phyloP scores from a whole-genome alignment of 2,329 filamentous ascomycete genomes.

The Aspergillus novofumigatus region DNA sequence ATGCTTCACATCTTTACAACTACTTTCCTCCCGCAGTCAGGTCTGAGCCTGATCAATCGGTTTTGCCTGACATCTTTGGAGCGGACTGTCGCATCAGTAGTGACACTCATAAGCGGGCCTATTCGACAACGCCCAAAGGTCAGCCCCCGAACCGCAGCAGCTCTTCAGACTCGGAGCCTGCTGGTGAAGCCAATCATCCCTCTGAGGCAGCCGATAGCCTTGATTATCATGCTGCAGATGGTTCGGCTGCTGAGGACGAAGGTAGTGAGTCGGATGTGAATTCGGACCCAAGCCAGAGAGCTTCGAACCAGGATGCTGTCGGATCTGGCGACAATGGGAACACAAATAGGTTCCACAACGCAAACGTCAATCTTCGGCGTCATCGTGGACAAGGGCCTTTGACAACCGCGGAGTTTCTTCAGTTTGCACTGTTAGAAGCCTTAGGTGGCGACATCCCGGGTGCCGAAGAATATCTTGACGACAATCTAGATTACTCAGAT shows the following conservation, averaged over 20 bases:
- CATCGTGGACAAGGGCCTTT: slow-evolving; percentile 9
- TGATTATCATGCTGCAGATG: slow-evolving; percentile 17
- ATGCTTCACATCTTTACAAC: slow-evolving; percentile 27
- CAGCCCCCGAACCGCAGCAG: not conserved
- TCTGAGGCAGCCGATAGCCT: slow-evolving; percentile 13
- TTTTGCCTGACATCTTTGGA: slow-evolving; percentile 27
- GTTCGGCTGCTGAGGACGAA: slow-evolving; percentile 15
- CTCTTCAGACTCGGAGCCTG: not conserved
- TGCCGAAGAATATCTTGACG: slow-evolving; percentile 14
- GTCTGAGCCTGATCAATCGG: slow-evolving; percentile 16
- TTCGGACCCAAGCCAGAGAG: slow-evolving; percentile 4
- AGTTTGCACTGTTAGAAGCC: slow-evolving; percentile 20
- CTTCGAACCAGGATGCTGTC: not conserved
- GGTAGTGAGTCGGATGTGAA: slow-evolving; percentile 10
- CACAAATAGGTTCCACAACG: slow-evolving; percentile 1
- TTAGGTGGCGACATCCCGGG: slow-evolving; percentile 17
- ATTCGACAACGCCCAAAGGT: not conserved
- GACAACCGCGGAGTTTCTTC: slow-evolving; percentile 19
- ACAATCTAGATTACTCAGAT: slow-evolving; percentile 10
- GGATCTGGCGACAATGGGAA: not conserved
- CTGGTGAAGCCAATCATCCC: slow-evolving; percentile 2
- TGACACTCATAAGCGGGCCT: not conserved
- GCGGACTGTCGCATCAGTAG: slow-evolving; percentile 19
- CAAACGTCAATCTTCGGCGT: slow-evolving; percentile 1
- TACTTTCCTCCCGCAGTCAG: slow-evolving; percentile 21